Evolutionary conservation across 164 flowering plant genomes (phyloP), one percentile per base, ranked within the genome.

Genomic region (Aristolochia contorta): DNA sequence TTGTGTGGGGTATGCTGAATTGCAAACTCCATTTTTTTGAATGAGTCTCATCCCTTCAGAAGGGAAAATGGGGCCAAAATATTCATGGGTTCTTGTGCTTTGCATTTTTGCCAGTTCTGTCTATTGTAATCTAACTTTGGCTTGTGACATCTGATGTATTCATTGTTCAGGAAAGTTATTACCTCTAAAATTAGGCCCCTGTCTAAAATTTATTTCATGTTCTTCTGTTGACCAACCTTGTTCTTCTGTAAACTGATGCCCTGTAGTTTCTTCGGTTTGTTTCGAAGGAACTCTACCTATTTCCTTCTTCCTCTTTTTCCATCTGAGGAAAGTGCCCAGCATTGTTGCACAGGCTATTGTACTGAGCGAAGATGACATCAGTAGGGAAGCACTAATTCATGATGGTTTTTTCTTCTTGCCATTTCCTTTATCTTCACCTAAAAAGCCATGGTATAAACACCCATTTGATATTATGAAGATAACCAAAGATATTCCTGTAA

Each of bases 101-200:
- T 37, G 43, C 43, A 37, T 3, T 8, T 37, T 3, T 8, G n/a
- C n/a, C n/a, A n/a, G 9, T 37, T 37, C 43, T 37, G 5, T 37
- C 1, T 8, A 37, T 37, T 37, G 43, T 10, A 37, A 3, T 37
- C 43, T 37, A 4, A 37, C 43, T 37, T 37, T 37, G 43, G 43
- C 9, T 37, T 37, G 43, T 6, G 43, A 37, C 12, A 37, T 37
- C 43, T 37, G 43, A 37, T 37, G n/a, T n/a, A 37, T 10, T 37
- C 43, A 0, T 37, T 37, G 43, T 37, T 37, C 7, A n/a, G 15
- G 15, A 15, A 16, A 43, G 21, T 55, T 62, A 43, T 13, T 84
- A 89, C 96, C 93, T 80, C 72, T 57, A 58, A 90, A 82, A 25
- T 79, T 65, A 16, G 97, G 97, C 74, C 97, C 80, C 67, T 62